Evolutionary conservation across 768 basidiomycete genomes (phyloP), one percentile per base, ranked within the genome.

Genomic region (Galerina marginata): DNA sequence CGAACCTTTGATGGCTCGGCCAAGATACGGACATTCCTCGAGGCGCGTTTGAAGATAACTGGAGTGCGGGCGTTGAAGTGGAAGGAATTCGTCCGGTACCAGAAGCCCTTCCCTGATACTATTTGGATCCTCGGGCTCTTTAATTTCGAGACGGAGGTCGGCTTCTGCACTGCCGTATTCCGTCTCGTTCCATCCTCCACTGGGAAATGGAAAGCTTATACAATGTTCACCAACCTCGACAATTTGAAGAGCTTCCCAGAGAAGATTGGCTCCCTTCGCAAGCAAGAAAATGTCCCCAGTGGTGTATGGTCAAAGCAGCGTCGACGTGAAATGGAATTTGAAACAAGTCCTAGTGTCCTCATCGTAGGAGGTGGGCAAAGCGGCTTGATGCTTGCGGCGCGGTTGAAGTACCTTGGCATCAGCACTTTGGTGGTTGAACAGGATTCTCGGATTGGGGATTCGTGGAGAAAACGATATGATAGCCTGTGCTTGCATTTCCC

Each of bases 391-490:
- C 65, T 86, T 5, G 87, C 87, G 1, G 86, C 88, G 3, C 77
- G 88, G 16, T 74, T 91, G 54, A 85, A 85, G 63, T 75, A 75
- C 45, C 74, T 90, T 49, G 84, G 80, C 11, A 73, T 91, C 11
- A 63, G 75, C 3, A 73, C 79, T 2, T 71, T 92, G 9, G 71
- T 90, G 12, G 73, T 91, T 29, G 90, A 92, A 64, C 77, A 75
- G 63, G 82, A 86, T 54, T 48, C 73, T 6, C 73, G 83, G 2
- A 68, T 88, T 1, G 88, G 88, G 0, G 86, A 89, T 63, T 82
- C 80, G 63, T 88, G 87, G 88, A 75, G 86, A 58, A 77, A 83
- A 48, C 78, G 89, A 11, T 89, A 90, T 67, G 82, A 84, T 23
- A 75, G 81, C 0, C 68, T 89, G 5, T 86, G 81, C 40, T 71